Base-by-base conservation (phyloP, 805 yeast genomes). In the Kuraishia piskuri region DNA sequence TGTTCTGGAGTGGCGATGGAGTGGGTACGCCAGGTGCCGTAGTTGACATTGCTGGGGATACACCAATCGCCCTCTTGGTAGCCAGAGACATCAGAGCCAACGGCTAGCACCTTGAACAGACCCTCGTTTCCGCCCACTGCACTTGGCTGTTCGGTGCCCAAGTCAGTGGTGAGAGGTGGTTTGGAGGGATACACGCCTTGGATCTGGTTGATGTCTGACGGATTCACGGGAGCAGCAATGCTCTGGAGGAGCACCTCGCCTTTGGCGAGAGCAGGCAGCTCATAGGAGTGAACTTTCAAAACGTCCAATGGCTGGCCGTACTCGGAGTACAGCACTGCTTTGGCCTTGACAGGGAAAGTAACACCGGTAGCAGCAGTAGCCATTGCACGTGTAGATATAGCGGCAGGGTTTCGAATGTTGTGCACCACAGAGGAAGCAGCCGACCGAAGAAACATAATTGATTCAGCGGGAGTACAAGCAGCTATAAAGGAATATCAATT, bases 111-210 rank as follows among this genome's bases (percentile, higher is more conserved):
- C 64, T 89, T 86, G 64, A 88, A 91, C 10, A 89, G 78, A 22
- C 97, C 98, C 69, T 92, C 99, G 66, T 94, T 94, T 53, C 99
- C 99, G 40, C 91, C 90, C 49, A 90, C 84, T 4, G 96, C 95
- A 8, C 82, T 71, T 2, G 95, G 91, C 46, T 76, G 79, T 2
- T 70, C 69, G 1, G 88, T 79, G 7, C 83, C 82, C 54, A 79
- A 82, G 50, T 68, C 81, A 4, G 66, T 62, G 23, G 78, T 73
- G 54, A 83, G 75, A 46, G 74, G 80, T 0, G 96, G 96, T 54
- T 75, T 79, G 10, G 90, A 79, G 1, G 96, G 96, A 60, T 91
- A 91, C 0, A 84, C 88, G 21, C 97, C 97, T 65, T 84, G 88
- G 46, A 84, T 73, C 67, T 90, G 97, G 63, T 86, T 86, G 64